These are phyloP conservation scores for Musa acuminata DNA, from an alignment of 176 grass and related monocot species.

Conservation along the genomic window DNA sequence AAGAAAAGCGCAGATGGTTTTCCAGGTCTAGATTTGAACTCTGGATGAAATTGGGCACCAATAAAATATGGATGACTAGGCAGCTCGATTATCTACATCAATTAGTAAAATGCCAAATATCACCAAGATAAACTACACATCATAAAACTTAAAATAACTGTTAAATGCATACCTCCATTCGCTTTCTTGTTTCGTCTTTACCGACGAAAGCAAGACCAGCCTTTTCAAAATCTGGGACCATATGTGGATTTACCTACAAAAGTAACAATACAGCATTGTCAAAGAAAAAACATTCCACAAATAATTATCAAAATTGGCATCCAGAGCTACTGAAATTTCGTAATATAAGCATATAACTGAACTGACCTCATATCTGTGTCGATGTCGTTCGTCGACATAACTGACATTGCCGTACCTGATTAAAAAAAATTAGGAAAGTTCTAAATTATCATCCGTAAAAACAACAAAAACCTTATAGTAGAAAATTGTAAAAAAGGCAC, in stretches of 20 bases:
- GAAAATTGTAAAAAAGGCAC: not conserved
- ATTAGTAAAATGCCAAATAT: constrained; percentile 2
- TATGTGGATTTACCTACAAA: constrained; percentile 48
- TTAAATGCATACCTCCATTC: constrained; percentile 31
- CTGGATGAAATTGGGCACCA: constrained; percentile 49
- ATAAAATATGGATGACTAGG: constrained; percentile 39
- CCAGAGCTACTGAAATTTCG: not conserved
- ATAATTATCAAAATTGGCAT: not conserved
- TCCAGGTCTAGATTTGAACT: constrained; percentile 46
- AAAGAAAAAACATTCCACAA: not conserved
- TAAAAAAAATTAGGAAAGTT: constrained; percentile 9
- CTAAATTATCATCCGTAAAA: not conserved
- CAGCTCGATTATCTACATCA: constrained; percentile 36
- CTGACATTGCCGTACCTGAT: constrained; percentile 32
- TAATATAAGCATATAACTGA: not conserved
- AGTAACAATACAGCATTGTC: not conserved
- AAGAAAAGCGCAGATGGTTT: constrained; percentile 46
- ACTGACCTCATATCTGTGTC: constrained; percentile 48
- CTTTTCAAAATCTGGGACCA: constrained; percentile 35
- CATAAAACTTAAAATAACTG: constrained; percentile 6
- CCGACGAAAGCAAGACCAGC: constrained; percentile 40
- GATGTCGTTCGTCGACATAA: constrained; percentile 44
- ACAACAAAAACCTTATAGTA: not conserved
- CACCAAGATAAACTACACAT: not conserved
- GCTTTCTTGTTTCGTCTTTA: constrained; percentile 38